Percentiles rank a stretch among this genome's conserved stretches.
Conservation (phyloP, 1,284 basidiomycete genomes). For the Porodaedalea pini region DNA sequence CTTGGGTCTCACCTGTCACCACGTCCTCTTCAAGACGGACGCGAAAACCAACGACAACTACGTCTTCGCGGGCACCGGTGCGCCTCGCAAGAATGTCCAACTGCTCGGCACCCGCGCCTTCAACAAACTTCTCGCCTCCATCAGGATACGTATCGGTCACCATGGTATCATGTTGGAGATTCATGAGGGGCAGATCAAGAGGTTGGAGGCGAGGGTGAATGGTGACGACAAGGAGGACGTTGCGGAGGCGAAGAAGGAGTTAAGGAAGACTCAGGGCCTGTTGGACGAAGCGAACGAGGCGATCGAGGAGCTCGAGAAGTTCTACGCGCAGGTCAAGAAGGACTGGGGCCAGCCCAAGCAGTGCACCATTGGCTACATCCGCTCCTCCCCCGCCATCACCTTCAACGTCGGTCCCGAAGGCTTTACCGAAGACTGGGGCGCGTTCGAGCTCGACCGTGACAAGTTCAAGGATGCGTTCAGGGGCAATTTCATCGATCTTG, state of each 20-base stretch:
- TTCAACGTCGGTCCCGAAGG: conserved; percentile 23
- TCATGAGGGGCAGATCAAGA: conserved; percentile 20
- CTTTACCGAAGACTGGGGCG: conserved; percentile 30
- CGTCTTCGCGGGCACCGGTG: conserved; percentile 25
- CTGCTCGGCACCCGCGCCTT: conserved; percentile 31
- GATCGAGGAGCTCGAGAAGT: conserved; percentile 22
- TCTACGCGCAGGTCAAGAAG: conserved; percentile 18
- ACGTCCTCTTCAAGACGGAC: conserved; percentile 31
- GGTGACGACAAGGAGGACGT: conserved; percentile 12
- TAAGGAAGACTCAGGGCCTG: neutral
- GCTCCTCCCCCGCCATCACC: conserved; percentile 29
- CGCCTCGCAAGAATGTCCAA: conserved; percentile 30
- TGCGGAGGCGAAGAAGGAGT: neutral
- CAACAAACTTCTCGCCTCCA: conserved; percentile 32
- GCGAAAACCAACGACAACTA: neutral
- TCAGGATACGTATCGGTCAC: conserved; percentile 26
- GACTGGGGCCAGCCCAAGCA: conserved; percentile 21
- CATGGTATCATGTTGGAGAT: conserved; percentile 19
- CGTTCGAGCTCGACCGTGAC: conserved; percentile 29
- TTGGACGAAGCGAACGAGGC: conserved; percentile 3
- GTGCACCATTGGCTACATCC: conserved; percentile 32
- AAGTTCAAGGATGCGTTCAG: conserved; percentile 23
- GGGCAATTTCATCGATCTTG: conserved; percentile 20
- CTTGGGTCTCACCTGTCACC: conserved; percentile 35
- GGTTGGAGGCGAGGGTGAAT: conserved; percentile 11